These are phyloP conservation scores for Neonectria neomacrospora DNA, from an alignment of 2,329 filamentous ascomycete genomes.

Conservation along the genomic window DNA sequence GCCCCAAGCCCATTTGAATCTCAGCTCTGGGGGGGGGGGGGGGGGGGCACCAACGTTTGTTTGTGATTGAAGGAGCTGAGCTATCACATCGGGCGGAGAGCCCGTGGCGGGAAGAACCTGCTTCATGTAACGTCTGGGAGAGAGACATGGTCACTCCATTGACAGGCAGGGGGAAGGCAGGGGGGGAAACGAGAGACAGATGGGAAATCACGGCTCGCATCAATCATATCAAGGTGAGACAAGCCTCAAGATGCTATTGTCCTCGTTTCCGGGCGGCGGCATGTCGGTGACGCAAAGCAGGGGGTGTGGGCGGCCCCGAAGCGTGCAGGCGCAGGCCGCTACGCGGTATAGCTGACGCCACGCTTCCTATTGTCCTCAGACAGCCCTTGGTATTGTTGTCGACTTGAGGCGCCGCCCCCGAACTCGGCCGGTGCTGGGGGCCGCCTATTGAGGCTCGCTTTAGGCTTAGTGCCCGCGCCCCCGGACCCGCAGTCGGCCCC, in stretches of 20 bases:
- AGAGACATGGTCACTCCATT: background rate
- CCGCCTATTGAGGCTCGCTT: conserved; percentile 43
- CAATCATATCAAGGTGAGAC: background rate
- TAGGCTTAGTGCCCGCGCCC: conserved; percentile 45
- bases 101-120: background rate
- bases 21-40: background rate
- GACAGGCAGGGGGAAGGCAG: too few species aligned
- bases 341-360: conserved; percentile 28
- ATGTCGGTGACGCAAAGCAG: conserved; percentile 18
- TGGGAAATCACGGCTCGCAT: background rate
- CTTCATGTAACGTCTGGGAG: background rate
- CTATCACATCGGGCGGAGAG: background rate
- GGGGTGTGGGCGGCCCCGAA: conserved; percentile 5
- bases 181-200: background rate
- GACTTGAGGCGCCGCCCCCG: conserved; percentile 23
- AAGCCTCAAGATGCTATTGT: conserved; percentile 13
- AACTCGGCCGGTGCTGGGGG: conserved; percentile 32
- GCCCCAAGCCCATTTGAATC: background rate
- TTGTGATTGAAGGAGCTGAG: background rate
- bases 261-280: conserved; percentile 5
- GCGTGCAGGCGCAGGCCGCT: background rate
- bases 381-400: conserved; percentile 48
- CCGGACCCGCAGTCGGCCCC: conserved; percentile 30
- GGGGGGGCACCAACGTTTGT: background rate
- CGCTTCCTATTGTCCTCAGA: conserved; percentile 47